These are phyloP conservation scores for Zalaria sp. DNA, from an alignment of 2,329 filamentous ascomycete species.

Conservation along the genomic window DNA sequence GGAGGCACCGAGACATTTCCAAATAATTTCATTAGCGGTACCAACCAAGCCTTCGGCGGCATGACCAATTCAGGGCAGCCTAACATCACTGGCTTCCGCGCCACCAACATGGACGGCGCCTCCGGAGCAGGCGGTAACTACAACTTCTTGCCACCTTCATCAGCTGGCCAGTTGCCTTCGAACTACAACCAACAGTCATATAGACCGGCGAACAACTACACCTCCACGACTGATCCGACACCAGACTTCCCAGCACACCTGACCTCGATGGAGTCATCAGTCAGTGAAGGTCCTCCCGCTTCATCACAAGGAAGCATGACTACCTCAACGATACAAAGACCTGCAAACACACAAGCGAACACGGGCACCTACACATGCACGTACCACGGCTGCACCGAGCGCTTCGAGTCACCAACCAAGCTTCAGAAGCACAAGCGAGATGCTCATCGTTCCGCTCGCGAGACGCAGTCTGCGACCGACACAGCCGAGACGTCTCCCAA, in stretches of 20 bases:
- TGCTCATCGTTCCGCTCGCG: constrained; percentile 64
- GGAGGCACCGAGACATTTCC: constrained; percentile 25
- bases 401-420: constrained; percentile 76
- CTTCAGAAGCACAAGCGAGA: constrained; percentile 95
- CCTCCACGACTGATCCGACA: constrained; percentile 22
- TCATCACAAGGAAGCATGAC: constrained; percentile 25
- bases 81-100: constrained; percentile 30
- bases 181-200: constrained; percentile 20
- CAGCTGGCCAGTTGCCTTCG: constrained; percentile 13
- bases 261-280: constrained; percentile 47
- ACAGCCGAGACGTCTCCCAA: constrained; percentile 23
- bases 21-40: constrained; percentile 27
- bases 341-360: constrained; percentile 54
- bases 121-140: constrained; percentile 17
- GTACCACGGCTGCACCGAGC: constrained; percentile 75
- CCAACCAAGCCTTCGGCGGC: constrained; percentile 29
- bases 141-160: constrained; percentile 11
- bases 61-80: constrained; percentile 20
- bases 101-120: constrained; percentile 24
- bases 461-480: constrained; percentile 25
- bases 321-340: constrained; percentile 31
- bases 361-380: constrained; percentile 91
- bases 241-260: constrained; percentile 46
- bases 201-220: constrained; percentile 11
- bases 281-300: constrained; percentile 36